Base-by-base conservation (phyloP, 2,329 filamentous ascomycete species). In the Rhytidhysteron rufulum region DNA sequence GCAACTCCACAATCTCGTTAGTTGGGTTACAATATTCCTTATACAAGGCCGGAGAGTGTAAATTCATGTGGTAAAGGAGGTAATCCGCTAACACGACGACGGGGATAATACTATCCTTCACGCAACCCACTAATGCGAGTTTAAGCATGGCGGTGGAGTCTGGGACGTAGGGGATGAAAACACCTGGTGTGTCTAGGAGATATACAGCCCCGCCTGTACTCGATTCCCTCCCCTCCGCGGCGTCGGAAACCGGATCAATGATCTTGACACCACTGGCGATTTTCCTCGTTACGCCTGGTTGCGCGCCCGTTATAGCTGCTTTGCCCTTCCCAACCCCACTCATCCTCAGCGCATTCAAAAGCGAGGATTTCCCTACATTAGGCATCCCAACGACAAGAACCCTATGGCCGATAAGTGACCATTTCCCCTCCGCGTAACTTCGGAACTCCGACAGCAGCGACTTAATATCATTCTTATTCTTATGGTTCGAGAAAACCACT, bases 331-430 rank as follows among this genome's bases (percentile, higher is more conserved):
- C 68, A 50, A 87, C 77, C 30, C 88, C 88, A 15, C 76, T 72
- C 30, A 74, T 78, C 16, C 93, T 83, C 35, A 97, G 76, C 13
- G 83, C 79, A 64, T 98, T 98, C 31, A 98, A 79, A n/a, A 98
- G 74, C 1, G 90, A 89, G 34, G 88, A 95, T 68, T 98, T 98
- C 25, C 93, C 93, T 0, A 95, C 88, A 60, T 98, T 98, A 25
- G 93, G 93, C 90, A 98, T 96, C 40, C 93, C 93, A 11, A 97
- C 90, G 1, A 97, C 80, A 63, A 98, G 78, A 41, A 89, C 79
- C 35, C 89, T 80, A 51, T 88, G 78, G n/a, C 89, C 90, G 6
- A 86, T 83, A n/a, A 97, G 69, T 17, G 78, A 79, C 52, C 81
- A 72, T 21, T 65, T 62, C 19, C 50, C 50, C 40, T 67, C 59